A percentile compares a stretch with the other conserved stretches of the same genome.
These are phyloP conservation scores for Botrytis medusae DNA, from an alignment of 2,329 filamentous ascomycete genomes.

Conservation along the genomic window DNA sequence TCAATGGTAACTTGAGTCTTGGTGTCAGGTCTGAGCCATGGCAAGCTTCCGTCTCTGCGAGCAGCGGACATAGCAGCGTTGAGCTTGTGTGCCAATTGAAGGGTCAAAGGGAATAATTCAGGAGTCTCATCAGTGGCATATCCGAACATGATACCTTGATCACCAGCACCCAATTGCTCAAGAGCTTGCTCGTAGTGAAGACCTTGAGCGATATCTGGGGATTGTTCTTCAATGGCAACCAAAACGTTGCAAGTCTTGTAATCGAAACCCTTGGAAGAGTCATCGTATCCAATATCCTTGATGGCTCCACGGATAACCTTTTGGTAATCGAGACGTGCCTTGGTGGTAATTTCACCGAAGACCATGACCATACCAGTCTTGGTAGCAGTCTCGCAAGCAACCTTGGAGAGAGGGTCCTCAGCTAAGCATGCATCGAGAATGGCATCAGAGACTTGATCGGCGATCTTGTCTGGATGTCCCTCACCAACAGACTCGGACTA, in stretches of 20 bases:
- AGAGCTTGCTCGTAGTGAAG: constrained; percentile 97
- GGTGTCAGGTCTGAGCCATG: constrained; percentile 97
- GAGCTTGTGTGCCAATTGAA: constrained; percentile 93
- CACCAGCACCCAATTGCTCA: constrained; percentile 96
- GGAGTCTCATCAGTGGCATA: constrained; percentile 99
- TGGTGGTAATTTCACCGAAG: constrained; percentile 98
- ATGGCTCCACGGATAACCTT: constrained; percentile 91
- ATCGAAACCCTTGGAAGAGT: constrained; percentile 96
- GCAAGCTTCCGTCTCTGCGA: constrained; percentile 80
- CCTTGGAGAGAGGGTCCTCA: constrained; percentile 96
- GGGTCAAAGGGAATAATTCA: constrained; percentile 91
- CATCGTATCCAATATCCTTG: constrained; percentile 98
- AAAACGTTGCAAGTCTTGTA: constrained; percentile 99
- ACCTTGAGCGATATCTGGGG: constrained; percentile 97
- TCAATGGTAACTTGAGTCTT: constrained; percentile 99
- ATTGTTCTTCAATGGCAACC: constrained; percentile 99
- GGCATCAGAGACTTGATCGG: constrained; percentile 97
- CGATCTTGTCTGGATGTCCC: constrained; percentile 95
- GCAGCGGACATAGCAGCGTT: constrained; percentile 92
- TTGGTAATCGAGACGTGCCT: constrained; percentile 95
- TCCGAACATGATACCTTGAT: constrained; percentile 99
- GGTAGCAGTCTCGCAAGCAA: constrained; percentile 98
- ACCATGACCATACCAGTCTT: constrained; percentile 99
- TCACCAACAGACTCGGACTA: constrained; percentile 86
- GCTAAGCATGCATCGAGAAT: constrained; percentile 96